Percentiles rank a stretch among this genome's conserved stretches.
phyloP scores from a whole-genome alignment of 2,329 filamentous ascomycete genomes.

The Emmonsia crescens region DNA sequence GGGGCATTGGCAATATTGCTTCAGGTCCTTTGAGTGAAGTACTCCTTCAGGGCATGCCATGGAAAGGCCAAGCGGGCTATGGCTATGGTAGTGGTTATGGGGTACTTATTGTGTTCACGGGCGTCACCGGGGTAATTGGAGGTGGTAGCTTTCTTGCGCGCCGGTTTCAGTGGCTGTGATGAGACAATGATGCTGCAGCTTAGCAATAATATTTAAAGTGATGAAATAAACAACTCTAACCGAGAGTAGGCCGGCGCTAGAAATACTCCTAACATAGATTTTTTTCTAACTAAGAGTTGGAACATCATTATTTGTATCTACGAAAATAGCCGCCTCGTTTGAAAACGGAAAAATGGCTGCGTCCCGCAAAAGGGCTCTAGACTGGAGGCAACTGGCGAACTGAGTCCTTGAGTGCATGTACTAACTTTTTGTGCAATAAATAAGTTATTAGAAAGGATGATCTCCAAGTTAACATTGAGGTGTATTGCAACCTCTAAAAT shows the following conservation, averaged over 20 bases:
- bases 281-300: not conserved
- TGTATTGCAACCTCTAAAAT: not conserved
- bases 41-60: slow-evolving; percentile 1
- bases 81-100: slow-evolving; percentile 5
- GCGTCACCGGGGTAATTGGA: not conserved
- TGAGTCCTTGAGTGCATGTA: not conserved
- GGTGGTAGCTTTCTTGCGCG: not conserved
- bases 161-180: not conserved
- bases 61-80: not conserved
- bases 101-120: not conserved
- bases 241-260: not conserved
- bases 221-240: not conserved
- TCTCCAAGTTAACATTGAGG: not conserved
- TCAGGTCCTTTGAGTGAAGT: slow-evolving; percentile 30
- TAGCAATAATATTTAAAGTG: not conserved
- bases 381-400: not conserved
- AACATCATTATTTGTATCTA: no score
- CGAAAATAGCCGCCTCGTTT: no score
- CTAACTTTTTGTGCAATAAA: not conserved
- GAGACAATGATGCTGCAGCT: not conserved
- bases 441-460: not conserved
- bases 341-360: no score
- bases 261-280: not conserved
- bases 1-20: slow-evolving; percentile 42
- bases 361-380: no score